These are phyloP conservation scores for Litchi chinensis DNA, from an alignment of 345 rosid genomes.

Conservation along the genomic window DNA sequence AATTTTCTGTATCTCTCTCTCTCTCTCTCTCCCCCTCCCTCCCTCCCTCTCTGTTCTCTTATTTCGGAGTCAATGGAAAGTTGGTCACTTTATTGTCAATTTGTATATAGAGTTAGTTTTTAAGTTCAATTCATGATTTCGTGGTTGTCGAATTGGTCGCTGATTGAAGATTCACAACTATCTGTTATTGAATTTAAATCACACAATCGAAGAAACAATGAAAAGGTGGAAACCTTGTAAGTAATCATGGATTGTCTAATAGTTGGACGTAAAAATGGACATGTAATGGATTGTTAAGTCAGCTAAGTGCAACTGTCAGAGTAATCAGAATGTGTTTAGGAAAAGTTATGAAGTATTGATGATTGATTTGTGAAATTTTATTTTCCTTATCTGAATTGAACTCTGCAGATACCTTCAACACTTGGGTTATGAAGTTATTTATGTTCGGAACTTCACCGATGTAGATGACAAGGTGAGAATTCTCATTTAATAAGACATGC, in stretches of 20 bases:
- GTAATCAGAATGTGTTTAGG: not conserved
- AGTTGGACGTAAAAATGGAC: not conserved
- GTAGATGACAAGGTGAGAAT: constrained; percentile 84
- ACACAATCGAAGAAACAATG: not conserved
- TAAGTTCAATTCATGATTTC: not conserved
- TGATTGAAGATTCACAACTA: not conserved
- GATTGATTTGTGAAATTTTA: not conserved
- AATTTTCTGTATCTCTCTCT: not conserved
- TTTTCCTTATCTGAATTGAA: constrained; percentile 18
- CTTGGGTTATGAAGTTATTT: constrained; percentile 73
- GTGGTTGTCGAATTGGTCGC: not conserved
- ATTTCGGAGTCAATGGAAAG: not conserved
- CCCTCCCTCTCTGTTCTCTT: not conserved
- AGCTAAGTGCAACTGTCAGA: not conserved
- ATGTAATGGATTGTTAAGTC: not conserved
- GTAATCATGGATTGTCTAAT: not conserved
- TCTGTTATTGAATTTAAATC: not conserved
- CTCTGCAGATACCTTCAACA: constrained; percentile 65
- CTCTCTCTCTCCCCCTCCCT: not conserved
- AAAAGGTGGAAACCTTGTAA: not conserved
- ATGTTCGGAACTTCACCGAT: constrained; percentile 86
- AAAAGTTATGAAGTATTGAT: not conserved
- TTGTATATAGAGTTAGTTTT: not conserved
- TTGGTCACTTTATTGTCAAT: not conserved
- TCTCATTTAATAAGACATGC: not conserved